Base-by-base conservation (phyloP, 208 protist genomes). In the Leishmania lainsoni region DNA sequence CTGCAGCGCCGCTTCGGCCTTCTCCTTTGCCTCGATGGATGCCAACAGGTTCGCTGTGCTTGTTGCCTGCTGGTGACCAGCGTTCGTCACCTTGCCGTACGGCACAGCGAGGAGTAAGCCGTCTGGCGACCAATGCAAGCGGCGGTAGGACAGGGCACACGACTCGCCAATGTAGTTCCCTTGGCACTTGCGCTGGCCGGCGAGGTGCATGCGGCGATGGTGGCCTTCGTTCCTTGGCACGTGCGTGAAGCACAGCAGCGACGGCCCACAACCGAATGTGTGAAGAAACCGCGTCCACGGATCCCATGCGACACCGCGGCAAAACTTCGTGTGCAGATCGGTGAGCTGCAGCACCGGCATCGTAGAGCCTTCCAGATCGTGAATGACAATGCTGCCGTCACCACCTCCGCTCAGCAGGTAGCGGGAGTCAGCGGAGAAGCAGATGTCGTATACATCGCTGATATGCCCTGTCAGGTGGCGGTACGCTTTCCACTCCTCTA, bases 401-500 rank as follows among this genome's bases (percentile, higher is more conserved):
- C 90, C 87, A 20, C 88, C 89, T 0, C 88, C 92, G 83, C 89
- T 96, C 32, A 97, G 65, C 26, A 97, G 83, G 63, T 96, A 96
- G 45, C 88, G 90, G 17, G 91, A 93, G 84, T 96, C 91, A 12
- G 94, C 90, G 0, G 94, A 97, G 79, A 97, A 96, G 85, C 88
- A 91, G 22, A 97, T 26, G 81, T 97, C 94, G 63, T 95, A 94
- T 56, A 96, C 93, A 81, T 97, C 94, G 77, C 89, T 92, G 78
- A 96, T 87, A 85, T 97, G 94, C 6, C 94, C 94, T 12, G 87
- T 89, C 56, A 97, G 86, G 85, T 95, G 92, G 6, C 91, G 86
- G 83, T 94, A 97, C 78, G 95, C 91, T 75, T 97, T 97, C 94
- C 94, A 97, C 73, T 89, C 88, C 81, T 96, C 92, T 10, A 81